Evolutionary conservation across 2,329 filamentous ascomycete species (phyloP).

Genomic region (Hymenoscyphus albidus): DNA sequence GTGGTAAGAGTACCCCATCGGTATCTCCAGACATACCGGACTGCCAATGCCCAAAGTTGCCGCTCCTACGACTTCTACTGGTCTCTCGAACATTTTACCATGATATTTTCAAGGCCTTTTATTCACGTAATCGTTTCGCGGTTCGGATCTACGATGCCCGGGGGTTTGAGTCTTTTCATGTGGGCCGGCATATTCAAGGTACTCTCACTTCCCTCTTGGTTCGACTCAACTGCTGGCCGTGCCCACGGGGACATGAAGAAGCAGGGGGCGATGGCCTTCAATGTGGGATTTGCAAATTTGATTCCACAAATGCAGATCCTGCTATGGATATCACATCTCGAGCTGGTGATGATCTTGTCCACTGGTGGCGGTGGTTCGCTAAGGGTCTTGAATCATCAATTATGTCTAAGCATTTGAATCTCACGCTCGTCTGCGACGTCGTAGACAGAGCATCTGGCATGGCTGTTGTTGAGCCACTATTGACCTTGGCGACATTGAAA

Average conservation of each 20-base stretch:
- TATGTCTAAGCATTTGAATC: constrained; percentile 4
- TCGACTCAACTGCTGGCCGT: constrained; percentile 12
- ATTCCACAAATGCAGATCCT: background rate
- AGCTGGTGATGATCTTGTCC: constrained; percentile 1
- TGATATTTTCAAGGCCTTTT: background rate
- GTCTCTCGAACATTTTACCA: background rate
- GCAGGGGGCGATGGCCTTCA: background rate
- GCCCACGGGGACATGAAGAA: constrained; percentile 9
- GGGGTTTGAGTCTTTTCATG: constrained; percentile 7
- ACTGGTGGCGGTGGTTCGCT: constrained; percentile 4
- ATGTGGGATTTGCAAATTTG: constrained; percentile 2
- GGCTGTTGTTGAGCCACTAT: constrained; percentile 6
- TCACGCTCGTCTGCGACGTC: constrained; percentile 11
- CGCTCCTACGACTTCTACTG: background rate
- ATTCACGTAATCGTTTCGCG: background rate
- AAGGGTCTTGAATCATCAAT: constrained; percentile 7
- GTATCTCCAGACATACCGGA: background rate
- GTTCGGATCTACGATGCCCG: background rate
- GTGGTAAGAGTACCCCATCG: background rate
- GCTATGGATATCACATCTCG: constrained; percentile 1
- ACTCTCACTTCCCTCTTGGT: constrained; percentile 10
- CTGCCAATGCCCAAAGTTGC: constrained; percentile 5
- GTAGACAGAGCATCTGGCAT: constrained; percentile 6
- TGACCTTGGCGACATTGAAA: constrained; percentile 5
- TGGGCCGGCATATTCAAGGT: background rate